Conservation (phyloP, 2,329 filamentous ascomycete species). For the Exophiala sp. region DNA sequence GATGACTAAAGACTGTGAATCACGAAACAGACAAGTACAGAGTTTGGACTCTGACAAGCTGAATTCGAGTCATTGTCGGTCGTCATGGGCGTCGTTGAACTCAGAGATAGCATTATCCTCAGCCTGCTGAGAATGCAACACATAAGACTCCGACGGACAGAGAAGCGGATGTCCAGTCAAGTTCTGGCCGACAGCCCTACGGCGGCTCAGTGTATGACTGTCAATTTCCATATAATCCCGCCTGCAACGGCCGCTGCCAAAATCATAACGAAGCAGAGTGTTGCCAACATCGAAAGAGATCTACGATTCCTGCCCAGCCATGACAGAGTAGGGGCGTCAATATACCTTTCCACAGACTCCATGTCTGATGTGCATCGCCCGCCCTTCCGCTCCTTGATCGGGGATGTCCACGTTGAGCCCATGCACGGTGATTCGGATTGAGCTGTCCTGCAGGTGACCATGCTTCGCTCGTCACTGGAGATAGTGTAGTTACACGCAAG, state of each 20-base stretch:
- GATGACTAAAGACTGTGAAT: too few relatives aligned
- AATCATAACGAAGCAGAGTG: constrained; percentile 7
- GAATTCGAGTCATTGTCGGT: too few relatives aligned
- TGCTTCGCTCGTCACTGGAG: neutral
- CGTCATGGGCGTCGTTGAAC: too few relatives aligned
- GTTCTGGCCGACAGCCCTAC: too few relatives aligned
- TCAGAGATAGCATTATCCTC: too few relatives aligned
- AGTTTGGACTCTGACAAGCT: too few relatives aligned
- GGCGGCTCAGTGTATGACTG: neutral
- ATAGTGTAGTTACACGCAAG: neutral
- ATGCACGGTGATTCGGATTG: neutral
- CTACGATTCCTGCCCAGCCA: constrained; percentile 6
- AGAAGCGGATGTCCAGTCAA: too few relatives aligned
- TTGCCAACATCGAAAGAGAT: constrained; percentile 13
- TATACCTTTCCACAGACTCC: neutral
- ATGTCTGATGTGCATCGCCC: neutral
- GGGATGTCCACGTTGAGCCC: neutral
- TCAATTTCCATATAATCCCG: constrained; percentile 19
- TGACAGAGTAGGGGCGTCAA: neutral
- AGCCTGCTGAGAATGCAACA: too few relatives aligned
- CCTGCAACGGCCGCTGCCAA: constrained; percentile 12
- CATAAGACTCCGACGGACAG: too few relatives aligned
- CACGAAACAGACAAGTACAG: too few relatives aligned
- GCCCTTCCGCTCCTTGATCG: neutral
- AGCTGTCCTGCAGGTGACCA: neutral